Evolutionary conservation across 352 stramenopile species (phyloP).

Genomic region (Phytophthora boehmeriae): DNA sequence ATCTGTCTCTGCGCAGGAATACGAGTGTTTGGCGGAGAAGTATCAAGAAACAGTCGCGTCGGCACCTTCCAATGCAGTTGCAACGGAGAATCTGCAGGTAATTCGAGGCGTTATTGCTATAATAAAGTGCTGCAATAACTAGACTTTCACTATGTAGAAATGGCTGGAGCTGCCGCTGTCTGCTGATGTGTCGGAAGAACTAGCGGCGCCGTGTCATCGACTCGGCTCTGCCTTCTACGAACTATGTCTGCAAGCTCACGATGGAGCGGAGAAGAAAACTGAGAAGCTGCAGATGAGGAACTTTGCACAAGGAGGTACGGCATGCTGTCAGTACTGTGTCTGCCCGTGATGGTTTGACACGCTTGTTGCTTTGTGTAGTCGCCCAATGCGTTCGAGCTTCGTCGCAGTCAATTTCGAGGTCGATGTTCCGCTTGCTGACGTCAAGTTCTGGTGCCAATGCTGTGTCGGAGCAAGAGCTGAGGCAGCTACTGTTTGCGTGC

Average conservation of each 20-base stretch:
- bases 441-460: constrained; percentile 19
- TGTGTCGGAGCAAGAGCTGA: constrained; percentile 50
- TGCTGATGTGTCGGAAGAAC: constrained; percentile 30
- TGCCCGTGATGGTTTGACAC: neutral
- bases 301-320: constrained; percentile 72
- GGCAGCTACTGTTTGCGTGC: constrained; percentile 49
- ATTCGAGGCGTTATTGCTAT: constrained; percentile 5
- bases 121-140: too few relatives aligned
- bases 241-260: constrained; percentile 49
- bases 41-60: constrained; percentile 46
- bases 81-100: constrained; percentile 53
- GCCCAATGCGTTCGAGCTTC: constrained; percentile 68
- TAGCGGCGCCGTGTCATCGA: constrained; percentile 20
- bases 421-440: constrained; percentile 66
- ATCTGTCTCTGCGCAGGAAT: constrained; percentile 48
- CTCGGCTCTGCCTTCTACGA: constrained; percentile 58
- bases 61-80: constrained; percentile 23
- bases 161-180: constrained; percentile 52
- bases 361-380: constrained; percentile 39
- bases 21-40: constrained; percentile 56
- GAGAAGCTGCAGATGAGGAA: constrained; percentile 43
- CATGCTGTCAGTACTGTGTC: neutral
- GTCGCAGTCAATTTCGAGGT: constrained; percentile 58
- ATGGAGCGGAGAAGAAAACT: constrained; percentile 13
- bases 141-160: constrained; percentile 27